A percentile compares a stretch with the other conserved stretches of the same genome.
These are phyloP conservation scores for Didymella segeticola DNA, from an alignment of 2,329 filamentous ascomycete genomes.

Conservation along the genomic window DNA sequence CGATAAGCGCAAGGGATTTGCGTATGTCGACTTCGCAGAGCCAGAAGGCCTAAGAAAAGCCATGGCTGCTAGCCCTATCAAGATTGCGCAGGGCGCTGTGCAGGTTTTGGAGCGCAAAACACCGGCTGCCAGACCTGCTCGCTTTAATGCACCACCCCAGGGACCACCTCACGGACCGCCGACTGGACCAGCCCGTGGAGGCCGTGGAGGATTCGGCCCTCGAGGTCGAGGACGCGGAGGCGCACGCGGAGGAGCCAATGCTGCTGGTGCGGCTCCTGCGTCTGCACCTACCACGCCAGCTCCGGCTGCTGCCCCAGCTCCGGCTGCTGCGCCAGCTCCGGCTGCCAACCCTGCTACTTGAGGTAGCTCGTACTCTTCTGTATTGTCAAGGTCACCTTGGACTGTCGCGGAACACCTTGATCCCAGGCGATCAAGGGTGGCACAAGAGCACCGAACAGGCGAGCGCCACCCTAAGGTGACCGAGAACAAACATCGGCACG, in stretches of 20 bases:
- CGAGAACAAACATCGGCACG: not conserved
- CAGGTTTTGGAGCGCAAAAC: conserved; percentile 86
- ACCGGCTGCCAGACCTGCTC: conserved; percentile 39
- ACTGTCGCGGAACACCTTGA: not conserved
- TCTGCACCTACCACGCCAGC: not conserved
- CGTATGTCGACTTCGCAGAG: conserved; percentile 87
- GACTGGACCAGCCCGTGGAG: conserved; percentile 38
- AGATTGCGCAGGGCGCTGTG: conserved; percentile 83
- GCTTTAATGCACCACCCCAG: conserved; percentile 37
- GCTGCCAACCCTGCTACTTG: conserved; percentile 9
- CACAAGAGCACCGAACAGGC: not conserved
- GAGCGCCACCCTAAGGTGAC: not conserved
- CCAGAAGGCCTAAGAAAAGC: conserved; percentile 76
- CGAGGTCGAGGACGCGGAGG: conserved; percentile 46
- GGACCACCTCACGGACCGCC: conserved; percentile 37
- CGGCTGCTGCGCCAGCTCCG: not conserved
- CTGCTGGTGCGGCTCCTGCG: conserved; percentile 17
- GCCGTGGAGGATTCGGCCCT: conserved; percentile 42
- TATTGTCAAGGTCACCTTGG: not conserved
- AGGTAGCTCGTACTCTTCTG: not conserved
- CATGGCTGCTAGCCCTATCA: conserved; percentile 79
- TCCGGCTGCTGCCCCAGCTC: not conserved
- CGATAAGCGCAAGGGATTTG: conserved; percentile 92
- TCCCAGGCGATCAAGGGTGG: not conserved
- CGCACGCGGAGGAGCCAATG: conserved; percentile 39